phyloP scores from a whole-genome alignment of 1,139 yeast genomes.

The Wickerhamomyces sp. region DNA sequence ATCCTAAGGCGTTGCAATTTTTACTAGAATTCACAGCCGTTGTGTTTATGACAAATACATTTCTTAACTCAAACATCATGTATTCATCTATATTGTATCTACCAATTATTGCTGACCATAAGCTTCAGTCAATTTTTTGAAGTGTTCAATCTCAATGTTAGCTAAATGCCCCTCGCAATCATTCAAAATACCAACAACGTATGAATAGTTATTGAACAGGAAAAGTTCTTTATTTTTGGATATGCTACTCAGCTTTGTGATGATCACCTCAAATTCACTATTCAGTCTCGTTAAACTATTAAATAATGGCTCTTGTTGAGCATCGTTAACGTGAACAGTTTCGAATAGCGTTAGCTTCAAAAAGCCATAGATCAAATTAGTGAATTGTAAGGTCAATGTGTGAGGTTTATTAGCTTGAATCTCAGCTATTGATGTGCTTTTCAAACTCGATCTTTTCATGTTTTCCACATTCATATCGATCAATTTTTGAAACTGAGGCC shows the following conservation, averaged over 20 bases:
- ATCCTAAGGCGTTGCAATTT: too few species aligned
- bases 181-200: slow-evolving; percentile 46
- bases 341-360: slow-evolving; percentile 47
- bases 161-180: slow-evolving; percentile 50
- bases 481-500: slow-evolving; percentile 83
- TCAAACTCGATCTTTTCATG: slow-evolving; percentile 32
- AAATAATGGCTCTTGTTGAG: slow-evolving; percentile 62
- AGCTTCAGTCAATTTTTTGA: slow-evolving; percentile 28
- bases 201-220: slow-evolving; percentile 69
- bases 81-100: neutral
- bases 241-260: slow-evolving; percentile 63
- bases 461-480: slow-evolving; percentile 76
- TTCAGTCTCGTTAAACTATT: slow-evolving; percentile 65
- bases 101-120: neutral
- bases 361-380: slow-evolving; percentile 69
- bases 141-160: slow-evolving; percentile 56
- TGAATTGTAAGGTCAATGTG: slow-evolving; percentile 76
- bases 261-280: slow-evolving; percentile 71
- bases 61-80: neutral
- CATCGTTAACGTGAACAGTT: slow-evolving; percentile 23
- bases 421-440: slow-evolving; percentile 26
- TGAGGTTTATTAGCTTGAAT: slow-evolving; percentile 44
- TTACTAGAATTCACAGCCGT: too few species aligned
- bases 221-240: slow-evolving; percentile 62
- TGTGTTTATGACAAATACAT: neutral